Conservation (phyloP, 2,329 filamentous ascomycete genomes). For the Colletotrichum endophyticum region DNA sequence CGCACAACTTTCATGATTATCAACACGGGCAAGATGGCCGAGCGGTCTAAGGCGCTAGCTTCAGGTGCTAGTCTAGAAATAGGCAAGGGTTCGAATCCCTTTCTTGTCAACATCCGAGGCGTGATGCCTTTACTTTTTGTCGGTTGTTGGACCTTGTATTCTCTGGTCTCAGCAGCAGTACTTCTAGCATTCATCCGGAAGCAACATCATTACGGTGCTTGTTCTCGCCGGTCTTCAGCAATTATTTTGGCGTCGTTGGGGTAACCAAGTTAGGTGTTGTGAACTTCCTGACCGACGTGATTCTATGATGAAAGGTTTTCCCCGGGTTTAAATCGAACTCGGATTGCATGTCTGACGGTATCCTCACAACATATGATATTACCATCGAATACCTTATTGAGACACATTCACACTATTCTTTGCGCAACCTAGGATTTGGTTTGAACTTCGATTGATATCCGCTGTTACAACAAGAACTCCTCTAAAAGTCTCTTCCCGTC, state of each 20-base stretch:
- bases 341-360: too few species aligned
- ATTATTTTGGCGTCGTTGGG: too few species aligned
- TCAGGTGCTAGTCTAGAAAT: neutral
- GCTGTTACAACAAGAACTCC: neutral
- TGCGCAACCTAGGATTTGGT: neutral
- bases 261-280: too few species aligned
- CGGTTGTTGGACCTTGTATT: neutral
- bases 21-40: neutral
- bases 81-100: neutral
- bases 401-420: neutral
- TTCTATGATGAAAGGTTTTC: neutral
- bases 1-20: neutral
- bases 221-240: neutral
- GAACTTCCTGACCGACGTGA: neutral
- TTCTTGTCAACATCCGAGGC: neutral
- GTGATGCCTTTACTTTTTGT: neutral
- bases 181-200: neutral
- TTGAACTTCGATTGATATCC: neutral
- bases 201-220: neutral
- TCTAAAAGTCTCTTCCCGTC: neutral
- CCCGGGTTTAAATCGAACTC: too few species aligned
- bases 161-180: neutral
- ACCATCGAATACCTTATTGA: too few species aligned
- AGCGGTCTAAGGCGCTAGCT: neutral
- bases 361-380: too few species aligned